These are phyloP conservation scores for Umbelopsis vinacea DNA, from an alignment of 192 early-diverging fungal genomes.

Conservation along the genomic window DNA sequence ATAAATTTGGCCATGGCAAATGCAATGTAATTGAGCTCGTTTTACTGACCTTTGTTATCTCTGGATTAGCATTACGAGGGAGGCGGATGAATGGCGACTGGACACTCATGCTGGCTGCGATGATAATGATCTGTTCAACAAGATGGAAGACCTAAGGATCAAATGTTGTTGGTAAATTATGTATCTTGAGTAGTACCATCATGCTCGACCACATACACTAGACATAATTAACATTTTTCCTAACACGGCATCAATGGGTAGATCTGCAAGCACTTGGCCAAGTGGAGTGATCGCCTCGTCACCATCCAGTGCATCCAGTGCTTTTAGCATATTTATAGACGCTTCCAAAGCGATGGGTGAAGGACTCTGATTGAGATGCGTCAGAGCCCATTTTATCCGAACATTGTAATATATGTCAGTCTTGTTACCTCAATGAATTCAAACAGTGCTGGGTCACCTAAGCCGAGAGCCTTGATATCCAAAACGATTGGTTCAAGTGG, in stretches of 20 bases:
- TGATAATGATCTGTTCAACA: constrained; percentile 56
- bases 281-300: constrained; percentile 52
- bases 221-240: constrained; percentile 72
- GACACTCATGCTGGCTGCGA: constrained; percentile 68
- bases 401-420: neutral
- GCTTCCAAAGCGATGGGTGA: constrained; percentile 43
- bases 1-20: neutral
- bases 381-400: neutral
- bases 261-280: constrained; percentile 54
- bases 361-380: constrained; percentile 31
- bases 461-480: constrained; percentile 60
- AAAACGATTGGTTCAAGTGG: constrained; percentile 64
- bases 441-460: constrained; percentile 66
- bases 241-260: constrained; percentile 67
- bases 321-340: constrained; percentile 48
- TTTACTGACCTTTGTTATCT: constrained; percentile 51
- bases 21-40: neutral
- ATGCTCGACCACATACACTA: constrained; percentile 21
- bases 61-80: constrained; percentile 45
- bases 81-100: constrained; percentile 65
- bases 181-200: neutral
- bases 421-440: constrained; percentile 61
- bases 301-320: constrained; percentile 55
- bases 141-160: constrained; percentile 48
- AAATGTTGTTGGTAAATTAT: neutral